A percentile compares a stretch with the other conserved stretches of the same genome.
Evolutionary conservation across 1,284 basidiomycete genomes (phyloP).

Genomic region (Porogramme epimiltina): DNA sequence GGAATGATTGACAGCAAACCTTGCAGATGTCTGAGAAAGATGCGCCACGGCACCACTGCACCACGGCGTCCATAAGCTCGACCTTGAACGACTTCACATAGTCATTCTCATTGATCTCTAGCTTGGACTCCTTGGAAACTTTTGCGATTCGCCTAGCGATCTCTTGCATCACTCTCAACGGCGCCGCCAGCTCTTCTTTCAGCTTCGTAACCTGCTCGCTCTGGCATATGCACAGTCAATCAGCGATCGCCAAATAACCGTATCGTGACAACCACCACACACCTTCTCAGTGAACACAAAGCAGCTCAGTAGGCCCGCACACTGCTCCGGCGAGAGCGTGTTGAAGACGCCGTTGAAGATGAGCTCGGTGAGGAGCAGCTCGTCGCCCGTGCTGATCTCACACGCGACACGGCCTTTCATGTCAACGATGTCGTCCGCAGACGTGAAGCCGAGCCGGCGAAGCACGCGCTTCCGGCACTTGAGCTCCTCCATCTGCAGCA

Average conservation of each 20-base stretch:
- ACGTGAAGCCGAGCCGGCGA: conserved; percentile 90
- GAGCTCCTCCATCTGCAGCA: conserved; percentile 96
- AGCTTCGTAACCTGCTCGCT: conserved; percentile 87
- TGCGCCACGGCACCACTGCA: conserved; percentile 98
- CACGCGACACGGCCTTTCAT: conserved; percentile 98
- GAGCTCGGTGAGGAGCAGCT: conserved; percentile 94
- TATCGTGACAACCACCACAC: not conserved
- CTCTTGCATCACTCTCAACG: conserved; percentile 94
- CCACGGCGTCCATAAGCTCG: conserved; percentile 96
- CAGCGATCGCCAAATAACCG: not conserved
- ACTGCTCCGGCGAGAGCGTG: conserved; percentile 86
- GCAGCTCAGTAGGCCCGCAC: conserved; percentile 90
- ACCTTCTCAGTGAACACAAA: conserved; percentile 99
- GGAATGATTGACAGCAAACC: conserved; percentile 44
- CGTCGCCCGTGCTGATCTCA: conserved; percentile 97
- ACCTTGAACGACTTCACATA: conserved; percentile 98
- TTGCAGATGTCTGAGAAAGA: conserved; percentile 97
- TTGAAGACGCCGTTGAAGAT: conserved; percentile 99
- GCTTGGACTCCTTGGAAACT: conserved; percentile 91
- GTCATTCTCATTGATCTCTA: conserved; percentile 89
- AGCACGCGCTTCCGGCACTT: conserved; percentile 95
- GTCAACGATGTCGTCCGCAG: conserved; percentile 89
- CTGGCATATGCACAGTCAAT: conserved; percentile 41
- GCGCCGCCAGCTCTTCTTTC: conserved; percentile 91
- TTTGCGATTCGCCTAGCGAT: conserved; percentile 93